A percentile compares a stretch with the other conserved stretches of the same genome.
These are phyloP conservation scores for Suaeda aralocaspica DNA, from an alignment of 148 eudicot species.

Conservation along the genomic window DNA sequence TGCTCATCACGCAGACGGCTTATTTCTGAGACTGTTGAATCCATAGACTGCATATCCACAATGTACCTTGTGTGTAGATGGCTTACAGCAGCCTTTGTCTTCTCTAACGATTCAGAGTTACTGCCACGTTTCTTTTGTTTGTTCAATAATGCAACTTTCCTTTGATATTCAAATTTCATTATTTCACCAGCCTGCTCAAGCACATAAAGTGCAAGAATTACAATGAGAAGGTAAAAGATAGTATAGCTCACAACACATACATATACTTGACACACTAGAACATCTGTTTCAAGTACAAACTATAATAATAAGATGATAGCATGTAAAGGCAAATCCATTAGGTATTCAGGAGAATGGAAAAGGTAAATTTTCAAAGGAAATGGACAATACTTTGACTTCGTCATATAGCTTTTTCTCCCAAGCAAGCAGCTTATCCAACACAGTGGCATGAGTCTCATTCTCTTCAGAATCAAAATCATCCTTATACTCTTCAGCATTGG, in stretches of 20 bases:
- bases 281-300: neutral
- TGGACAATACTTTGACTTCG: constrained; percentile 78
- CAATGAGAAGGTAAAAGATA: neutral
- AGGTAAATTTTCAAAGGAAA: constrained; percentile 6
- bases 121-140: constrained; percentile 72
- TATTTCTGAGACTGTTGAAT: constrained; percentile 91
- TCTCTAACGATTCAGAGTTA: constrained; percentile 69
- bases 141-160: constrained; percentile 74
- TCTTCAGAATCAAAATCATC: constrained; percentile 83
- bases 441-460: constrained; percentile 91
- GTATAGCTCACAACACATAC: neutral
- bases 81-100: constrained; percentile 88
- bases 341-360: neutral
- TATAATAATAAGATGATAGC: neutral
- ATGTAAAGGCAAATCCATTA: too few relatives aligned
- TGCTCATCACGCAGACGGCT: constrained; percentile 87
- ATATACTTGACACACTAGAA: neutral
- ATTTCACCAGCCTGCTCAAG: constrained; percentile 77
- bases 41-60: constrained; percentile 98
- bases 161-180: constrained; percentile 91
- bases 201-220: constrained; percentile 10
- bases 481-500: constrained; percentile 44
- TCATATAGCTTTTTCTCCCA: constrained; percentile 98
- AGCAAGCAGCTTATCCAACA: constrained; percentile 90
- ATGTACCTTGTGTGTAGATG: constrained; percentile 93